Conservation (phyloP, 2,329 filamentous ascomycete species). For the Calycina herbarum region DNA sequence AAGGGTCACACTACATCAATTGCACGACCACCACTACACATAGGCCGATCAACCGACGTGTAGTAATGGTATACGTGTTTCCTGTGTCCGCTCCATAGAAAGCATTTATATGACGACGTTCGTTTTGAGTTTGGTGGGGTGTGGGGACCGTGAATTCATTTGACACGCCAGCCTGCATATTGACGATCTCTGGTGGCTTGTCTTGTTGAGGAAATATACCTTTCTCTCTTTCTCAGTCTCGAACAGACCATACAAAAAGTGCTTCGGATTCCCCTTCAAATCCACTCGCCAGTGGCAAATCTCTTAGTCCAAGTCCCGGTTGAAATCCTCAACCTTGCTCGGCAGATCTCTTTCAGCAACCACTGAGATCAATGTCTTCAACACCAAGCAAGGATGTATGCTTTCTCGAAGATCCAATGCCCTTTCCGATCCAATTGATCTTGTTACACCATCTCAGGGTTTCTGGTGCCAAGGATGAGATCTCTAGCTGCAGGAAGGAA, state of each 20-base stretch:
- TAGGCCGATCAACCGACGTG: not conserved
- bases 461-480: no score
- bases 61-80: not conserved
- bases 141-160: not conserved
- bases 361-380: not conserved
- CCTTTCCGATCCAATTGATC: not conserved
- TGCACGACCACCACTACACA: not conserved
- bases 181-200: not conserved
- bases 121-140: constrained; percentile 8
- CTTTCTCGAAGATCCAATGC: not conserved
- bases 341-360: not conserved
- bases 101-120: constrained; percentile 5
- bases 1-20: not conserved
- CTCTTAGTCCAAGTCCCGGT: not conserved
- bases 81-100: not conserved
- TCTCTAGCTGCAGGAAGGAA: no score
- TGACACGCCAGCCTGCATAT: no score
- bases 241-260: not conserved
- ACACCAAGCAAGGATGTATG: not conserved
- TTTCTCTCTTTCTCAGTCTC: not conserved
- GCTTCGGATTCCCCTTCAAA: not conserved
- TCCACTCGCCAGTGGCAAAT: not conserved
- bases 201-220: not conserved
- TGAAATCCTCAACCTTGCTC: not conserved
- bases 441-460: not conserved